Conservation (phyloP, 331 rosid genomes). For the Malus hybrid region DNA sequence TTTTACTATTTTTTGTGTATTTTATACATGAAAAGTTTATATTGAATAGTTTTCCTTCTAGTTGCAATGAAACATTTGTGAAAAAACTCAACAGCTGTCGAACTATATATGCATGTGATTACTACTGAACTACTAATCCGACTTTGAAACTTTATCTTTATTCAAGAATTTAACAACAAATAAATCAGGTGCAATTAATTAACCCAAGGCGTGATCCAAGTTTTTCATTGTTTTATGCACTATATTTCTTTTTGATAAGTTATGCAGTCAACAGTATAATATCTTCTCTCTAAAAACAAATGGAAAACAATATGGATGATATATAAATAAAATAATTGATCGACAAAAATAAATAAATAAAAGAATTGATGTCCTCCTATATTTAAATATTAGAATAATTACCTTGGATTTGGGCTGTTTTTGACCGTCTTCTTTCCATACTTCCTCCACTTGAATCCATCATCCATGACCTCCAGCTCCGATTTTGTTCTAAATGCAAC, state of each 20-base stretch:
- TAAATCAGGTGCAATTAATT: background rate
- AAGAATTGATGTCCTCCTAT: background rate
- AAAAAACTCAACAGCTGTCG: no score
- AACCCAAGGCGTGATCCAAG: background rate
- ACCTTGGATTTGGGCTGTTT: constrained; percentile 71
- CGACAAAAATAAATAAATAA: background rate
- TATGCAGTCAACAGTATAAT: no score
- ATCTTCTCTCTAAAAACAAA: no score
- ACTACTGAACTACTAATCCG: no score
- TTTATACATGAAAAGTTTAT: no score
- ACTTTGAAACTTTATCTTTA: no score
- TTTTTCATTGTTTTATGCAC: background rate
- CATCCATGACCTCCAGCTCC: constrained; percentile 73
- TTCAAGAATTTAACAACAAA: no score
- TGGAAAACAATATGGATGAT: background rate
- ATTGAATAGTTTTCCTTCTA: no score
- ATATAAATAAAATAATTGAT: background rate
- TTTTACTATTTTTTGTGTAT: no score
- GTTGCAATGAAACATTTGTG: no score
- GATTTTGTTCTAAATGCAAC: constrained; percentile 70
- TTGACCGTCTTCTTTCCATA: constrained; percentile 80
- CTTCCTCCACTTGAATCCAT: constrained; percentile 93
- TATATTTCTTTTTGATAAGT: background rate
- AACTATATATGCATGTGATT: no score
- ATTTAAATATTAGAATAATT: background rate